phyloP scores from a whole-genome alignment of 441 rosid species.

The Syzygium malaccense region DNA sequence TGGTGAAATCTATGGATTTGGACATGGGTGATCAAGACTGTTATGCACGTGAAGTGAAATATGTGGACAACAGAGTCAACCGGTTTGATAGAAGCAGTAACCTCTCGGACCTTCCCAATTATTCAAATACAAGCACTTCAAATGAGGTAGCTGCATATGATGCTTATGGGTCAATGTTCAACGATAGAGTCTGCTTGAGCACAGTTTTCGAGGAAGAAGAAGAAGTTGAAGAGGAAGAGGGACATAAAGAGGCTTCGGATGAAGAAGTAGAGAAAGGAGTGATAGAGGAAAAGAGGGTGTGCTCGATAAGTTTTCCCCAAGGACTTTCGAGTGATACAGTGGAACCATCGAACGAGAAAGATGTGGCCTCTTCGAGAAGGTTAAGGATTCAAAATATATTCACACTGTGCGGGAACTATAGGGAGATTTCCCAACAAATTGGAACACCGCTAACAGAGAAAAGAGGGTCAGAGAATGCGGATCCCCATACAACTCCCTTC shows the following conservation, averaged over 20 bases:
- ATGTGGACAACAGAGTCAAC: constrained; percentile 7
- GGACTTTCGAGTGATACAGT: background rate
- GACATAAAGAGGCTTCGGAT: constrained; percentile 16
- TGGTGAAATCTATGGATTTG: constrained; percentile 97
- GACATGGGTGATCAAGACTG: constrained; percentile 84
- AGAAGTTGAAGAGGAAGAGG: constrained; percentile 35
- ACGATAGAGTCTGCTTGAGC: constrained; percentile 57
- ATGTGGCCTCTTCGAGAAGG: constrained; percentile 47
- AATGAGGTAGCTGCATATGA: constrained; percentile 24
- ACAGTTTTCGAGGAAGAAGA: constrained; percentile 95
- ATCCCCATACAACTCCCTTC: constrained; percentile 10
- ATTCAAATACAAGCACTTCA: constrained; percentile 20
- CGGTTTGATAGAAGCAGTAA: constrained; percentile 7
- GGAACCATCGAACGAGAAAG: constrained; percentile 22
- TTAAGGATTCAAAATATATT: constrained; percentile 79
- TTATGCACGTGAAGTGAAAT: constrained; percentile 29
- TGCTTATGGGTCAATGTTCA: constrained; percentile 28
- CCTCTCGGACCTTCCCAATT: constrained; percentile 14
- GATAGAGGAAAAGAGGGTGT: constrained; percentile 66
- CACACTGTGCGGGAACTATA: constrained; percentile 82
- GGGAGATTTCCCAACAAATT: constrained; percentile 70
- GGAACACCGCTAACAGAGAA: constrained; percentile 28
- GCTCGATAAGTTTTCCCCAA: constrained; percentile 23
- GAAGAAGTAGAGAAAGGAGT: constrained; percentile 75
- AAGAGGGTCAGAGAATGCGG: constrained; percentile 20